A percentile compares a stretch with the other conserved stretches of the same genome.
These are phyloP conservation scores for Periconia sp. DNA, from an alignment of 2,329 filamentous ascomycete genomes.

Conservation along the genomic window DNA sequence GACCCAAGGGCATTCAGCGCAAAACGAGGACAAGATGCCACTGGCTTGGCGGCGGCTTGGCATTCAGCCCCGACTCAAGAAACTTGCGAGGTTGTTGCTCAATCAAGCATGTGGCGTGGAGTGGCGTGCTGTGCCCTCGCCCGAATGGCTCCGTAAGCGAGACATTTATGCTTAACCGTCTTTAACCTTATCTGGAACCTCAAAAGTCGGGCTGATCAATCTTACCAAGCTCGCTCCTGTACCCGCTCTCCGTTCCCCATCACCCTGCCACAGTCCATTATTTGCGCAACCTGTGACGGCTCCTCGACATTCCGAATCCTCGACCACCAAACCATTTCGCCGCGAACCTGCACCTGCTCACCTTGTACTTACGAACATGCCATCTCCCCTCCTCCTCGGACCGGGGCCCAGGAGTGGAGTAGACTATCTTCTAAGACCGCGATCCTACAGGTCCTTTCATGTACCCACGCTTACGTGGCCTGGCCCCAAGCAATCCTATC, in stretches of 20 bases:
- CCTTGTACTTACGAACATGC: no score
- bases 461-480: slow-evolving; percentile 35
- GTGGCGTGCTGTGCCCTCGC: slow-evolving; percentile 18
- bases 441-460: background rate
- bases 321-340: slow-evolving; percentile 2
- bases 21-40: background rate
- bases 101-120: slow-evolving; percentile 4
- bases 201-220: slow-evolving; percentile 24
- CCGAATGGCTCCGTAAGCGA: slow-evolving; percentile 21
- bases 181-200: slow-evolving; percentile 39
- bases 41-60: background rate
- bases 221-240: slow-evolving; percentile 4
- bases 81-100: slow-evolving; percentile 11
- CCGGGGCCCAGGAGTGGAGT: slow-evolving; percentile 1
- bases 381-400: no score
- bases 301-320: no score
- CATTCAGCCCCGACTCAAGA: background rate
- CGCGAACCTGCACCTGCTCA: slow-evolving; percentile 7
- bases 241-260: background rate
- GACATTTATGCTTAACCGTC: slow-evolving; percentile 41
- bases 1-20: background rate
- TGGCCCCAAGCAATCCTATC: slow-evolving; percentile 16
- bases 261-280: no score
- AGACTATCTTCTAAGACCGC: background rate
- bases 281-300: no score